Evolutionary conservation across 2,329 filamentous ascomycete genomes (phyloP), one percentile per base, ranked within the genome.

Genomic region (Sporothrix pseudoabietina): DNA sequence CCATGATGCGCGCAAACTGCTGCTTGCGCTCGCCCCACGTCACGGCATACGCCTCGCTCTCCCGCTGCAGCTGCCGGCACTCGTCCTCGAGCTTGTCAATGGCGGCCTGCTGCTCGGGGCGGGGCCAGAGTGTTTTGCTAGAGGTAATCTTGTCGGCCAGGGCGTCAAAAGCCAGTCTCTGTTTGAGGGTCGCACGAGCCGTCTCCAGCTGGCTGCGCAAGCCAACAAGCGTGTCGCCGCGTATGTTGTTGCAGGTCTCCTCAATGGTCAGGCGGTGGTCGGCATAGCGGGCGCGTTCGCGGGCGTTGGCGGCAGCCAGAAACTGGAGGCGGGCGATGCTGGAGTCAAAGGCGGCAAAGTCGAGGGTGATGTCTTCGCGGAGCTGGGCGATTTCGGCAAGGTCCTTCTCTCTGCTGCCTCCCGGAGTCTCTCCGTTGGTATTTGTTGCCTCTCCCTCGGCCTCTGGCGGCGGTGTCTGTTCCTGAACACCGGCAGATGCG

Each of bases 251-350:
- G 79, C 94, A 94, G 35, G 94, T 94, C 39, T 87, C 87, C 57
- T 93, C 83, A 78, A 98, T 98, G 75, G 90, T 89, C 69, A 90
- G 84, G 78, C 97, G 95, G 79, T 97, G 92, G 1, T 88, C 86
- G 5, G 90, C 90, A 82, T 98, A 98, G 63, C 94, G 90, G 77
- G 92, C 89, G 71, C 95, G 91, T 83, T 98, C 94, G 72, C 88
- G 88, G 75, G 88, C 88, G 81, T 98, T 98, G 80, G 93, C 94
- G 39, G 91, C 89, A 71, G 92, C 88, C 0, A 97, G 90, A 79
- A 97, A 93, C 78, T 98, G 94, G 54, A 97, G 92, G 72, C 95
- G 93, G 47, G 92, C 89, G 76, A 98, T 92, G 79, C 90, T 93
- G 82, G 89, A 92, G 81, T 97, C 93, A 77, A 98, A 94, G 22